Evolutionary conservation across 2,329 filamentous ascomycete species (phyloP), one percentile per base, ranked within the genome.

Genomic region (Clonostachys byssicola): DNA sequence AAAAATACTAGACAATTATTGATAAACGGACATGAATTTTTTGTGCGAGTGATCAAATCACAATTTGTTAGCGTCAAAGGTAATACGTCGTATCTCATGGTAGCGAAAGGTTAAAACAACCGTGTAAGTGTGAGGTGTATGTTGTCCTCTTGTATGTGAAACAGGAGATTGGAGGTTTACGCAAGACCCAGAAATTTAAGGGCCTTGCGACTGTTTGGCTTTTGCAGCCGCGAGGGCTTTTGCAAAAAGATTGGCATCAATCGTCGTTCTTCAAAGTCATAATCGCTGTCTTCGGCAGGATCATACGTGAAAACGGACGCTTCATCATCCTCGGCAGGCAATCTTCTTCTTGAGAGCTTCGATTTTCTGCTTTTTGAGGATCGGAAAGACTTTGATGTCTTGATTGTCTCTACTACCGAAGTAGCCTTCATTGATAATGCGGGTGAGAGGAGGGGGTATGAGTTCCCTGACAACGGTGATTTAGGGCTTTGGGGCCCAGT

Each of bases 121-220:
- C 23, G 8, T 30, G 9, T 30, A 9, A 30, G 23, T 30, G 23
- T 30, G 23, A 30, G 23, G 23, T 9, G 23, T 10, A 30, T 30
- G 23, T 30, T 30, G 23, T 9, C 23, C 23, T 30, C 23, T 30
- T 30, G 23, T 8, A 30, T 30, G 23, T 30, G 23, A 30, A 30
- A 30, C 36, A 39, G 12, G 14, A 39, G 12, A 39, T 39, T n/a
- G 17, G 17, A n/a, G 36, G 14, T 18, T 55, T 54, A 74, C 12
- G 70, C 68, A 41, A 79, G 59, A 0, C 76, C 76, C 2, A 80
- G 63, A 56, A 77, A 78, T 57, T 76, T 78, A 45, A 79, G 66
- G 7, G 77, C 77, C 57, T 80, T 80, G 8, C 70, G 66, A 44
- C 66, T 75, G 48, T 70, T 73, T 3, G 65, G 68, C 57, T 69